phyloP scores from a whole-genome alignment of 169 alveolate species.

The Babesia gibsoni region DNA sequence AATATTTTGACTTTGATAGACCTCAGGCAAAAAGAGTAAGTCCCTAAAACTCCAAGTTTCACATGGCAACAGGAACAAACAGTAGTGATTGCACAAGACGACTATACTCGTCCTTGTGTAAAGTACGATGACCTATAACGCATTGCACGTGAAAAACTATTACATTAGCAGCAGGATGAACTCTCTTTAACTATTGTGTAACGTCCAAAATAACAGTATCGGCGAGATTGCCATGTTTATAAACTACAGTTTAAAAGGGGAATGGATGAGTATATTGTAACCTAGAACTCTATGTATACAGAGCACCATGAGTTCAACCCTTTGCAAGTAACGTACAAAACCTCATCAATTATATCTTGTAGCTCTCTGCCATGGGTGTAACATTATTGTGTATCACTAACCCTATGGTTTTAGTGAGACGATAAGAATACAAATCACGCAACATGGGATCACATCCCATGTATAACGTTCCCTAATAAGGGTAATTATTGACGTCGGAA shows the following conservation, averaged over 20 bases:
- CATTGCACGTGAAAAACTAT: too few species aligned
- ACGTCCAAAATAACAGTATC: too few species aligned
- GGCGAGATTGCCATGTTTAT: background rate
- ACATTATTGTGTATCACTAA: too few species aligned
- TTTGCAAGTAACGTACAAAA: background rate
- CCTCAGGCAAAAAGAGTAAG: conserved; percentile 60
- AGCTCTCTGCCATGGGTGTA: conserved; percentile 1
- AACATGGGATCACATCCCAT: background rate
- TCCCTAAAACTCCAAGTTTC: background rate
- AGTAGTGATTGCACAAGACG: conserved; percentile 59
- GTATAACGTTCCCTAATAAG: conserved; percentile 20
- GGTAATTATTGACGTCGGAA: background rate
- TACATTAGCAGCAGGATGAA: too few species aligned
- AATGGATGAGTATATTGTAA: too few species aligned
- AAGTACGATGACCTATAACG: conserved; percentile 61
- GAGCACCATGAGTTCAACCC: conserved; percentile 6
- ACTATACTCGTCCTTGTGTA: conserved; percentile 57
- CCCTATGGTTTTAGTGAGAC: background rate
- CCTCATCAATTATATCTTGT: background rate
- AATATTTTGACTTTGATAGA: conserved; percentile 60
- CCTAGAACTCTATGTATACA: background rate
- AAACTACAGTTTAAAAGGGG: background rate
- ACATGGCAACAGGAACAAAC: conserved; percentile 4
- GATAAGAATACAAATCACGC: background rate
- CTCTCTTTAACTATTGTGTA: too few species aligned